phyloP scores from a whole-genome alignment of 2,329 filamentous ascomycete genomes.

The Fonsecaea pugnacius region DNA sequence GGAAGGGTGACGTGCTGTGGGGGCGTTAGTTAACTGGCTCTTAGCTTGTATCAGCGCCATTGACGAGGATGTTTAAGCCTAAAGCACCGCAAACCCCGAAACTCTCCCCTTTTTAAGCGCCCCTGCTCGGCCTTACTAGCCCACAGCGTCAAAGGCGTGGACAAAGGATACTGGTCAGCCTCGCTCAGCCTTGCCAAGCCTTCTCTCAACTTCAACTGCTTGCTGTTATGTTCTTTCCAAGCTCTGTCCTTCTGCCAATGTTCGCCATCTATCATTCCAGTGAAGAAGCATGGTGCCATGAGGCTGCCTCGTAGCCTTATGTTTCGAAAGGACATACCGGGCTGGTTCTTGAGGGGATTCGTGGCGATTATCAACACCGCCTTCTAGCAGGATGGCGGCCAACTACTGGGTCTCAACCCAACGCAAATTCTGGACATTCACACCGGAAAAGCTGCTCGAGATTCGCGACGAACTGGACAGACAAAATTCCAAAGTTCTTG shows the following conservation, averaged over 20 bases:
- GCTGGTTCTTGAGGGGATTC: background rate
- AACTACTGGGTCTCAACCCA: conserved; percentile 98
- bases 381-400: conserved; percentile 70
- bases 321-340: background rate
- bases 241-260: background rate
- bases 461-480: conserved; percentile 78
- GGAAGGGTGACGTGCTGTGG: conserved; percentile 5
- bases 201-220: background rate
- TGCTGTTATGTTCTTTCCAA: background rate
- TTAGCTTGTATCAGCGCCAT: background rate
- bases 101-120: background rate
- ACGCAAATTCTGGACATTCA: conserved; percentile 86
- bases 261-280: background rate
- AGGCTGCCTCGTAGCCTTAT: background rate
- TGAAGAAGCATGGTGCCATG: background rate
- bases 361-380: background rate
- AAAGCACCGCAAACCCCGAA: background rate
- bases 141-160: background rate
- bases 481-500: conserved; percentile 69
- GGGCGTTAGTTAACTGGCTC: background rate
- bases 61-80: background rate
- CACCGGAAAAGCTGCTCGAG: conserved; percentile 75
- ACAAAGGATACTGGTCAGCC: conserved; percentile 1
- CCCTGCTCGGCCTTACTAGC: background rate
- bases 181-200: conserved; percentile 16